Evolutionary conservation across 2,329 filamentous ascomycete species (phyloP).

Genomic region (Phaeophleospora eucalypticola): DNA sequence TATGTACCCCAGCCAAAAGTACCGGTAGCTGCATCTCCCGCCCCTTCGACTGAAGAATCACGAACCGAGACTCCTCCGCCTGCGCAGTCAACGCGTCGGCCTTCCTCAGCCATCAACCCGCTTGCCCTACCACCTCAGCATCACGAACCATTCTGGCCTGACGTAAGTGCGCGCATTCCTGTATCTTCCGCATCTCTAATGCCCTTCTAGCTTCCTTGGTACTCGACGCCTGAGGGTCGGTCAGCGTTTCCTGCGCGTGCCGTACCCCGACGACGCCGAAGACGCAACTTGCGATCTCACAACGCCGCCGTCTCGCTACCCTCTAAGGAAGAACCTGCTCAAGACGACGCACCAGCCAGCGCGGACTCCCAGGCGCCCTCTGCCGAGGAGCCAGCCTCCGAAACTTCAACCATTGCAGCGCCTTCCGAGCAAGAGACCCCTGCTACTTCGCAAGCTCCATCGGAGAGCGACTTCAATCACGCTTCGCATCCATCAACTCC

Average conservation of each 20-base stretch:
- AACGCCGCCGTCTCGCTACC: constrained; percentile 50
- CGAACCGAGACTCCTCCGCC: constrained; percentile 17
- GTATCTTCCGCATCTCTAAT: neutral
- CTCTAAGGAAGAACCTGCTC: constrained; percentile 17
- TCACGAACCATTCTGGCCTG: constrained; percentile 18
- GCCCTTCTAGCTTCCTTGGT: constrained; percentile 53
- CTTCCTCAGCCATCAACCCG: constrained; percentile 16
- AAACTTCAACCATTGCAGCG: constrained; percentile 42
- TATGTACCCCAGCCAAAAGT: constrained; percentile 16
- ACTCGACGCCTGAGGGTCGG: constrained; percentile 49
- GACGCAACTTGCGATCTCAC: constrained; percentile 35
- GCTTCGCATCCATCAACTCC: constrained; percentile 48
- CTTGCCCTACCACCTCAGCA: constrained; percentile 17
- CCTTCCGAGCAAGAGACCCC: constrained; percentile 53
- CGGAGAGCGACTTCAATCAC: constrained; percentile 47
- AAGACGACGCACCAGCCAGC: constrained; percentile 36
- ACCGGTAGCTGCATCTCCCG: constrained; percentile 8
- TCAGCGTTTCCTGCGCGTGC: constrained; percentile 51
- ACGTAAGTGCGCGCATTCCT: constrained; percentile 7
- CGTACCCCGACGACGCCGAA: constrained; percentile 44
- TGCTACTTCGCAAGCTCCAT: constrained; percentile 55
- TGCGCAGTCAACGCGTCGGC: constrained; percentile 13
- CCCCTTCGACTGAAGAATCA: constrained; percentile 13
- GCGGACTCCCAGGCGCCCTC: constrained; percentile 10
- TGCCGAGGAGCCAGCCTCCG: constrained; percentile 35